phyloP scores from a whole-genome alignment of 305 asterid species.

The Fraxinus greggii region DNA sequence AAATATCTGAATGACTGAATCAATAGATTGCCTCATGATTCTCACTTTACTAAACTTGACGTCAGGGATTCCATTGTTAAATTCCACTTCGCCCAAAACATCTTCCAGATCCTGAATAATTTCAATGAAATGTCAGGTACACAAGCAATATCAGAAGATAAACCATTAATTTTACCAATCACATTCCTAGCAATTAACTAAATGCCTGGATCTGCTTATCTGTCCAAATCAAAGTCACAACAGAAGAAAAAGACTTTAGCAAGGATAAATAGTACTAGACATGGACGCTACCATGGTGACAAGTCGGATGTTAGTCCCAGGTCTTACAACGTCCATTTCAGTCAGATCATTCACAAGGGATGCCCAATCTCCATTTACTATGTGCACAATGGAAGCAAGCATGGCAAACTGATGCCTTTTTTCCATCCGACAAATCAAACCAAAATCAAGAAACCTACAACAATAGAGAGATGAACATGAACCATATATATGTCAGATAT shows the following conservation, averaged over 20 bases:
- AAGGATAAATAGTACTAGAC: constrained; percentile 16
- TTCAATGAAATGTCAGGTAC: constrained; percentile 24
- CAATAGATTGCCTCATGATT: constrained; percentile 15
- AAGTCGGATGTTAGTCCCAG: constrained; percentile 73
- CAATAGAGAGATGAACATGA: constrained; percentile 20
- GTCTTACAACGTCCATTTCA: constrained; percentile 82
- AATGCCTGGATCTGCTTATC: constrained; percentile 2
- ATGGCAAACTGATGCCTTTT: constrained; percentile 90
- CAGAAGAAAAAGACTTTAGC: not conserved
- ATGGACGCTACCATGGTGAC: constrained; percentile 72
- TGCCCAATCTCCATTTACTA: constrained; percentile 92
- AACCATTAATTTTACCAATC: not conserved
- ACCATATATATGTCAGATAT: constrained; percentile 18
- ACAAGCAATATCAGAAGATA: constrained; percentile 10
- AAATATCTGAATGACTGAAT: not conserved
- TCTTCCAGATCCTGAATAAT: constrained; percentile 74
- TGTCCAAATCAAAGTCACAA: not conserved
- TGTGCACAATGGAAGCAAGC: constrained; percentile 87
- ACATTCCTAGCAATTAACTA: not conserved
- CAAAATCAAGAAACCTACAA: constrained; percentile 91
- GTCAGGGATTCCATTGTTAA: constrained; percentile 68
- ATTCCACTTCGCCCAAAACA: constrained; percentile 68
- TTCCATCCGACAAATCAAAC: constrained; percentile 94
- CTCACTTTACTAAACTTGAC: constrained; percentile 92
- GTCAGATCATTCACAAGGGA: constrained; percentile 78